A percentile compares a stretch with the other conserved stretches of the same genome.
Evolutionary conservation across 495 filamentous ascomycete species (phyloP).

Genomic region (Neurospora sp.): DNA sequence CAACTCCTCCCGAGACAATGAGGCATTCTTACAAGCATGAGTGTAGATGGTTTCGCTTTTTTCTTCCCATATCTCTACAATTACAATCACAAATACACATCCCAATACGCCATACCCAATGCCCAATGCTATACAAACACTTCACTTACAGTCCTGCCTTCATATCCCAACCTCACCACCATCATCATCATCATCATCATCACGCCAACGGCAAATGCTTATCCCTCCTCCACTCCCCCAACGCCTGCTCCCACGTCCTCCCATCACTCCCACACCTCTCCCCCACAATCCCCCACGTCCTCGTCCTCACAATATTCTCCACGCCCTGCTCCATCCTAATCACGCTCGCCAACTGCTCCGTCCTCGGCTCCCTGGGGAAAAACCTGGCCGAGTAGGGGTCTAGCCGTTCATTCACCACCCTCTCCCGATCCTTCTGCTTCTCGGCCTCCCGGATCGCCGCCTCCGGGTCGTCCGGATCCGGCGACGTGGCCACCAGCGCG

Average conservation of each 20-base stretch:
- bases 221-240: conserved; percentile 35
- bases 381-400: conserved; percentile 87
- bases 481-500: conserved; percentile 73
- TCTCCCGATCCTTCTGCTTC: conserved; percentile 57
- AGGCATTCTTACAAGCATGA: not conserved
- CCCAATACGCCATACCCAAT: not conserved
- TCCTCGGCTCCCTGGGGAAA: conserved; percentile 73
- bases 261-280: conserved; percentile 55
- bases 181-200: no score
- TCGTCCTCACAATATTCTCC: conserved; percentile 73
- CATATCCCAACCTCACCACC: no score
- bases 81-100: no score
- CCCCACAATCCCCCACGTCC: conserved; percentile 74
- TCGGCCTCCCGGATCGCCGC: conserved; percentile 58
- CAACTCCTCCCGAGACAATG: not conserved
- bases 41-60: not conserved
- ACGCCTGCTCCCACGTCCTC: conserved; percentile 52
- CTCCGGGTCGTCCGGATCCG: conserved; percentile 85
- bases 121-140: not conserved
- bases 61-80: not conserved
- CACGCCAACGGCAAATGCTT: not conserved
- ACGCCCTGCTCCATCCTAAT: conserved; percentile 78
- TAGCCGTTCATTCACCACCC: conserved; percentile 75
- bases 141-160: no score
- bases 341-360: conserved; percentile 67